Evolutionary conservation across 176 grass and related monocot species (phyloP), one percentile per base, ranked within the genome.

Genomic region (Rhynchospora breviuscula): DNA sequence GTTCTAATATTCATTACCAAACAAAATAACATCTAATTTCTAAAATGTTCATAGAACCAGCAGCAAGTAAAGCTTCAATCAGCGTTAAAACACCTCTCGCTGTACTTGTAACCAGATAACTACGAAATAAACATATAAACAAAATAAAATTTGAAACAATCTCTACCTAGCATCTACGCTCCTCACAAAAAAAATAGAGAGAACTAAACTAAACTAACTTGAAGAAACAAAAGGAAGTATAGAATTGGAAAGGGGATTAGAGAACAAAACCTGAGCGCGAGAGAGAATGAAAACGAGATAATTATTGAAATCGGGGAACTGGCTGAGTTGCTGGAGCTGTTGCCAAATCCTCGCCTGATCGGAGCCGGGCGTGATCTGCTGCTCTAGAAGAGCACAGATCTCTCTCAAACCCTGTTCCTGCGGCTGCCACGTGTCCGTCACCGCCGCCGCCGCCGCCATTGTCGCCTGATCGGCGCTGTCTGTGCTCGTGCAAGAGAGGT

Each of bases 251-350:
- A 61, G 19, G 6, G 72, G 13, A 35, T 35, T 0, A 78, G 21
- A 46, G 58, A 15, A 31, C 14, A 3, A n/a, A 45, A 97, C 95
- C 95, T 97, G 88, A 19, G 86, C 90, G 59, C 87, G 85, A 62
- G 93, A 61, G 35, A 98, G 92, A 86, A 98, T 90, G 88, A 93
- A 98, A 72, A 89, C 86, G 46, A 98, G 91, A 67, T 98, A 95
- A 74, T 98, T 98, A 72, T 98, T 98, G 89, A 98, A 98, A 82
- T 98, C 96, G 63, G 96, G 96, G 89, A 98, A 94, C 84, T 90
- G 96, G 90, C 89, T 91, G 80, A 87, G 91, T 76, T 93, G 96
- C 85, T 98, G 96, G 2, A 98, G 96, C 86, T 91, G 93, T 79
- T 91, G 92, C 96, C 89, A 95, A 90, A 93, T 95, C 79, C 82